Conservation (phyloP, 305 asterid species). For the Fraxinus sp. region DNA sequence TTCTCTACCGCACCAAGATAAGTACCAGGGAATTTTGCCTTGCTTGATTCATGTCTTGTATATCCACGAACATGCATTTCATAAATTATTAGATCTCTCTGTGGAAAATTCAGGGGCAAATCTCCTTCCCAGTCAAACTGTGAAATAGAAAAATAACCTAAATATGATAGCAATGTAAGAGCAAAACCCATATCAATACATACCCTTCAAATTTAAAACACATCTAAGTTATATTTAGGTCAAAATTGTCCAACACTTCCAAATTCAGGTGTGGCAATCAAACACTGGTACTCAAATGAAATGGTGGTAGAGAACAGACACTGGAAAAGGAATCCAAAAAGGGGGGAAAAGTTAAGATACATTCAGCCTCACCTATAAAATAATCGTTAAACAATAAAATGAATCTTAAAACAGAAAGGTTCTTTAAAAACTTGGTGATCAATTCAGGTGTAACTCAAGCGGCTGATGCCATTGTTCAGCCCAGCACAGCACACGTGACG, state of each 20-base stretch:
- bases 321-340: background rate
- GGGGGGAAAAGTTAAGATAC: background rate
- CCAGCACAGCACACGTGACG: background rate
- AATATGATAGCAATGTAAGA: slow-evolving; percentile 11
- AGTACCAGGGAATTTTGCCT: slow-evolving; percentile 75
- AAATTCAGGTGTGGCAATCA: background rate
- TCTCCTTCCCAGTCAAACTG: slow-evolving; percentile 99
- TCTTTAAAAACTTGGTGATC: background rate
- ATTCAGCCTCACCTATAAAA: background rate
- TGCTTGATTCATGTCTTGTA: slow-evolving; percentile 86
- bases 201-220: slow-evolving; percentile 1
- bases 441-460: background rate
- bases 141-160: slow-evolving; percentile 26
- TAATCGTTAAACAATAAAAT: background rate
- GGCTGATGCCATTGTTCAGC: background rate
- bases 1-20: slow-evolving; percentile 85
- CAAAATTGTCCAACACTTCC: slow-evolving; percentile 1
- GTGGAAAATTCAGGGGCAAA: slow-evolving; percentile 71
- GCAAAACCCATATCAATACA: slow-evolving; percentile 19
- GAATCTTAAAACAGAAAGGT: background rate
- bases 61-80: slow-evolving; percentile 98
- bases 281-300: background rate
- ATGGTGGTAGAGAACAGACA: background rate
- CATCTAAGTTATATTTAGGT: slow-evolving; percentile 8
- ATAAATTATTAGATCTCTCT: slow-evolving; percentile 69